Conservation (phyloP, 2,329 filamentous ascomycete species). For the Apiospora pterosperma region DNA sequence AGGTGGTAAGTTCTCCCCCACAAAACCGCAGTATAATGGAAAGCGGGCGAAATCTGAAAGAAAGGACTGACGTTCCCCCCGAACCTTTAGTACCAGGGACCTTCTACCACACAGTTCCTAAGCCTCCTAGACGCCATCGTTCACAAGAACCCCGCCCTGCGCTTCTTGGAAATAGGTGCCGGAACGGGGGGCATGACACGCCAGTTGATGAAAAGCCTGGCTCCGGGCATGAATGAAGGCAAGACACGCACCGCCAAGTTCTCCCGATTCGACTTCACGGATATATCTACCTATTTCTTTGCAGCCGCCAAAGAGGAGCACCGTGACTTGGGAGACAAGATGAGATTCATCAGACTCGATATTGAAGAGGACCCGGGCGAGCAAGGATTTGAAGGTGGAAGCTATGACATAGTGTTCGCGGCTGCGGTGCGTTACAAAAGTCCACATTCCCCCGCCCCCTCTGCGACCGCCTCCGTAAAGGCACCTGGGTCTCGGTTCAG, state of each 20-base stretch:
- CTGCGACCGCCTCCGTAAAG: too few relatives aligned
- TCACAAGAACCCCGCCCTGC: conserved; percentile 4
- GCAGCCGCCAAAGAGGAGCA: conserved; percentile 8
- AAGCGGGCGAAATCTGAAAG: too few relatives aligned
- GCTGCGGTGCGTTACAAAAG: too few relatives aligned
- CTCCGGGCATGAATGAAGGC: too few relatives aligned
- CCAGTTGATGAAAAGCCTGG: conserved; percentile 2
- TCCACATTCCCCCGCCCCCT: too few relatives aligned
- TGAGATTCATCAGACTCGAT: conserved; percentile 29
- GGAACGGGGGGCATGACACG: conserved; percentile 6
- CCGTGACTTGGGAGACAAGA: conserved; percentile 14
- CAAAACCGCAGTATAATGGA: too few relatives aligned
- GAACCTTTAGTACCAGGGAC: neutral
- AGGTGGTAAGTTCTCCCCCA: too few relatives aligned
- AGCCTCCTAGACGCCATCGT: conserved; percentile 3
- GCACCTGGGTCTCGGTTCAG: too few relatives aligned
- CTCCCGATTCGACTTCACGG: conserved; percentile 11
- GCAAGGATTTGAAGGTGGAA: conserved; percentile 10
- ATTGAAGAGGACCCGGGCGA: conserved; percentile 20
- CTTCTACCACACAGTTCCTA: neutral
- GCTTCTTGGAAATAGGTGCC: conserved; percentile 11
- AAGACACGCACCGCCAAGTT: neutral
- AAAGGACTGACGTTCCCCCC: neutral
- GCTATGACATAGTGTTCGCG: conserved; percentile 23
- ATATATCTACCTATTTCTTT: conserved; percentile 16